Evolutionary conservation across 192 early-diverging fungal species (phyloP).

Genomic region (Borealophlyctis nickersoniae): DNA sequence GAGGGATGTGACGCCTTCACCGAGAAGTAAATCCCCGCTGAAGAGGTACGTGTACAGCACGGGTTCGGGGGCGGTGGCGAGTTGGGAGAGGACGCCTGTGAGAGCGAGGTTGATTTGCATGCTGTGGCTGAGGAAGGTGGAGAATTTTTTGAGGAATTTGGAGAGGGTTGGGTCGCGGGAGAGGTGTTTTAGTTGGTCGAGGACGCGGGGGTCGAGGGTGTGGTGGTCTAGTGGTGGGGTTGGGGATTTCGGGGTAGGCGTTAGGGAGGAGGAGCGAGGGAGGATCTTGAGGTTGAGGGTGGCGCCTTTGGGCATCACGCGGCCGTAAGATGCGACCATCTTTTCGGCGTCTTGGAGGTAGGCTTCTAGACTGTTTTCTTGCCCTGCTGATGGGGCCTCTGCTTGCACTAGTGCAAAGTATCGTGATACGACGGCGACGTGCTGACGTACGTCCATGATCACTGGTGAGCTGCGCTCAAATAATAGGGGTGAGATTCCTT

Average conservation of each 20-base stretch:
- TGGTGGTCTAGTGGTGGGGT: background rate
- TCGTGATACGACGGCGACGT: constrained; percentile 28
- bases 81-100: constrained; percentile 82
- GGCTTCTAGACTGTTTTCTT: constrained; percentile 31
- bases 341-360: constrained; percentile 53
- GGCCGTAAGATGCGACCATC: constrained; percentile 3
- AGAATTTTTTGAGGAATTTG: constrained; percentile 43
- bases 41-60: constrained; percentile 41
- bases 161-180: constrained; percentile 36
- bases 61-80: constrained; percentile 56
- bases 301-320: background rate
- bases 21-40: constrained; percentile 30
- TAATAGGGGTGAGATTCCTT: constrained; percentile 8
- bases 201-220: background rate
- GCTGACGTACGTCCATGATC: constrained; percentile 28
- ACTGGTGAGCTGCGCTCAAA: constrained; percentile 2
- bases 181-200: constrained; percentile 26
- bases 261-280: background rate
- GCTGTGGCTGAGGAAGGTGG: constrained; percentile 77
- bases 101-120: constrained; percentile 86
- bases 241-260: background rate
- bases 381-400: constrained; percentile 16
- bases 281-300: background rate
- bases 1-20: constrained; percentile 50
- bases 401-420: constrained; percentile 41